Evolutionary conservation across 1,139 yeast genomes (phyloP), one percentile per base, ranked within the genome.

Genomic region (Pichia sp.): DNA sequence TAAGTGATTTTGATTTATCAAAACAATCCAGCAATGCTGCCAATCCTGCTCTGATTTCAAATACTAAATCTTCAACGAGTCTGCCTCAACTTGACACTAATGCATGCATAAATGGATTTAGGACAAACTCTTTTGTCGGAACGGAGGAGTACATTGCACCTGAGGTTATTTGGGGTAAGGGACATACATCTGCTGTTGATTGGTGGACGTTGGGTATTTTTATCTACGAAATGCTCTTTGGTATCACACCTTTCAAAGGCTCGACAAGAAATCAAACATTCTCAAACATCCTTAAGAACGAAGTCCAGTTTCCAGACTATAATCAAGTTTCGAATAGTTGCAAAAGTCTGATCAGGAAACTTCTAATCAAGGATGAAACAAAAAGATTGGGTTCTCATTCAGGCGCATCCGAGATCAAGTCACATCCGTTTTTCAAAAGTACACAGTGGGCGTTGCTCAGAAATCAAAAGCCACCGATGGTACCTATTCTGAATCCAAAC

Each of bases 191-290:
- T 29, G 97, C 98, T 0, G 99, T 93, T 17, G 99, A 93, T 71
- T 93, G 99, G 99, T 93, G 99, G 99, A 93, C 99, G 0, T 75
- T 93, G 59, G 99, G 99, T 1, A 91, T 93, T 41, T 78, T 93
- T 64, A 76, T 91, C 30, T 93, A 83, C 69, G 99, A 93, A 67
- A 93, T 93, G 99, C 74, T 93, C 44, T 91, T 83, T 69, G 98
- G 98, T 1, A 87, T 91, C 9, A 93, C 99, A 0, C 99, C 99
- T 1, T 93, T 93, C 73, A 93, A 93, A 71, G 99, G 99, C 6
- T 76, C 81, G 48, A 90, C 85, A 62, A 79, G 98, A 50, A 91
- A 91, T 66, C 84, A 84, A 63, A 93, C 99, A 0, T 93, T 93
- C 71, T 85, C 95, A 46, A 90, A 90, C 63, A 83, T 93, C 54